Conservation (phyloP, 305 asterid genomes). For the Lippia alba region DNA sequence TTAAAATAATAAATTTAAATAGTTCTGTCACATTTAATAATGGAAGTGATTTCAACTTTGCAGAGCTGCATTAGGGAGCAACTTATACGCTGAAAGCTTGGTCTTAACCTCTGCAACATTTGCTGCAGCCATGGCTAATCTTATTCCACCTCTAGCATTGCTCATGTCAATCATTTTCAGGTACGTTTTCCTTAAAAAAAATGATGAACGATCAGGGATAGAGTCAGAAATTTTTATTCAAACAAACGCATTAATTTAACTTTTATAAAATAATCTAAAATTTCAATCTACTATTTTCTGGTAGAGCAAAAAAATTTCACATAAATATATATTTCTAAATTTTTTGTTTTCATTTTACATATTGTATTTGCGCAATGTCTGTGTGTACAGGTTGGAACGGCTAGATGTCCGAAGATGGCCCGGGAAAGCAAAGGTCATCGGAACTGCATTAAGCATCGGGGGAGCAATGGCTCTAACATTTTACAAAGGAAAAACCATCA, state of each 20-base stretch:
- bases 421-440: conserved; percentile 39
- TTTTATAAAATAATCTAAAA: no score
- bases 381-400: conserved; percentile 38
- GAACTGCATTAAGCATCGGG: conserved; percentile 35
- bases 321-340: no score
- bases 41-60: neutral
- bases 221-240: no score
- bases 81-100: conserved; percentile 40
- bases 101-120: conserved; percentile 43
- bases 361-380: no score
- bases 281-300: no score
- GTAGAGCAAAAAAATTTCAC: no score
- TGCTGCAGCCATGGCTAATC: conserved; percentile 43
- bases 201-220: no score
- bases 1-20: no score
- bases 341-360: no score
- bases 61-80: conserved; percentile 45
- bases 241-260: no score
- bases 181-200: conserved; percentile 21
- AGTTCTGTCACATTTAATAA: neutral
- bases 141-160: conserved; percentile 44
- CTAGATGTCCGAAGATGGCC: conserved; percentile 21
- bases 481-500: conserved; percentile 34
- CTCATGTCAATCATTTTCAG: conserved; percentile 37
- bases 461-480: conserved; percentile 42